phyloP scores from a whole-genome alignment of 2,329 filamentous ascomycete species.

The Paecilomyces sp. region DNA sequence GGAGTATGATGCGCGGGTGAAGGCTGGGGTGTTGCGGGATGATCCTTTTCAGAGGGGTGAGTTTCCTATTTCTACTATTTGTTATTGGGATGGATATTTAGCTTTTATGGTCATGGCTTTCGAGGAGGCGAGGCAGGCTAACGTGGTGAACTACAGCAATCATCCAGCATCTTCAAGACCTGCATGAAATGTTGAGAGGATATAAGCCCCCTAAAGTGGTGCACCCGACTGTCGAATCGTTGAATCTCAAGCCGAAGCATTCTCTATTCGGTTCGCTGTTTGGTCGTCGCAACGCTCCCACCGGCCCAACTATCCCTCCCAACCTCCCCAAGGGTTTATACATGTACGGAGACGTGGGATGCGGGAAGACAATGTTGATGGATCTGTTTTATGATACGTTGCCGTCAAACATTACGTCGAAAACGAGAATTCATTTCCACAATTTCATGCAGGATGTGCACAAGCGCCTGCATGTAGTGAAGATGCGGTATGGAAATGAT shows the following conservation, averaged over 20 bases:
- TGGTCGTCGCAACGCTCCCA: conserved; percentile 24
- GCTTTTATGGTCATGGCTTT: not conserved
- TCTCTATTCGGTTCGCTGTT: conserved; percentile 47
- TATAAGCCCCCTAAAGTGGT: conserved; percentile 70
- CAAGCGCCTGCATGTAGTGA: conserved; percentile 80
- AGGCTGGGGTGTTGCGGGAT: conserved; percentile 65
- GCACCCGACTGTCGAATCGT: conserved; percentile 68
- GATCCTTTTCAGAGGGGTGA: conserved; percentile 85
- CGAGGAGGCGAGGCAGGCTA: not conserved
- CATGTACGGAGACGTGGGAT: conserved; percentile 92
- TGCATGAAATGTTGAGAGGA: conserved; percentile 70
- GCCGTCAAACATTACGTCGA: conserved; percentile 68
- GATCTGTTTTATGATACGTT: conserved; percentile 94
- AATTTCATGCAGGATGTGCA: conserved; percentile 99
- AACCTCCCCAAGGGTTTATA: conserved; percentile 83
- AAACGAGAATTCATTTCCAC: conserved; percentile 95
- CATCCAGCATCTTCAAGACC: conserved; percentile 78
- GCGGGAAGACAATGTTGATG: conserved; percentile 99
- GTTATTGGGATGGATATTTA: not conserved
- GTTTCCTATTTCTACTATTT: conserved; percentile 6
- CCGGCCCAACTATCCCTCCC: conserved; percentile 50
- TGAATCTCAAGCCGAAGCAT: conserved; percentile 46
- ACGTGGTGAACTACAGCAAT: conserved; percentile 52
- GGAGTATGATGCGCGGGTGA: conserved; percentile 81
- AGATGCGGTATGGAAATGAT: conserved; percentile 81